Evolutionary conservation across 1,139 yeast species (phyloP).

Genomic region (Scheffersomyces insectosa): DNA sequence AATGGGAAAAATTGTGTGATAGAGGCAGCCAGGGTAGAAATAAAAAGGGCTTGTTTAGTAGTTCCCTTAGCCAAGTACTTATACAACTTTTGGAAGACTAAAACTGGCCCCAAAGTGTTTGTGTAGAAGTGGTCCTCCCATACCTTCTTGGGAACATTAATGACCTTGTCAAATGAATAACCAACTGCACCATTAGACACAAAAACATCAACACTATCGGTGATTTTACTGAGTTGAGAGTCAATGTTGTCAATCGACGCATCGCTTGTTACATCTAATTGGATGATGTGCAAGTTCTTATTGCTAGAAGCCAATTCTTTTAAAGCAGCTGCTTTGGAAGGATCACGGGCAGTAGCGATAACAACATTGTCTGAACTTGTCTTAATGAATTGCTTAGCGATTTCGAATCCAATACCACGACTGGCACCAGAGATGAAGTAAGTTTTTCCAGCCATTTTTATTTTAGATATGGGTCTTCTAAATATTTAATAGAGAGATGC

Average conservation of each 20-base stretch:
- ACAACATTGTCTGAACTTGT: conserved; percentile 19
- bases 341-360: conserved; percentile 17
- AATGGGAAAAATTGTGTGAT: conserved; percentile 6
- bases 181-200: conserved; percentile 3
- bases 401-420: conserved; percentile 31
- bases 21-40: conserved; percentile 5
- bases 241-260: conserved; percentile 22
- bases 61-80: conserved; percentile 3
- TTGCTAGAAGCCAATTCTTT: conserved; percentile 7
- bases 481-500: too few species aligned
- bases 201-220: conserved; percentile 3
- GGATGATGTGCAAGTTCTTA: conserved; percentile 3
- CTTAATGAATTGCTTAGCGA: conserved; percentile 17
- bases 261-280: conserved; percentile 4
- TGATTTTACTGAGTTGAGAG: neutral
- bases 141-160: neutral
- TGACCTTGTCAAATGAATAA: neutral
- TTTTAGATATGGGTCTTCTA: too few species aligned
- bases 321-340: conserved; percentile 12
- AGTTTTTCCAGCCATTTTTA: neutral
- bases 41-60: conserved; percentile 2
- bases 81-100: conserved; percentile 1
- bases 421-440: conserved; percentile 27
- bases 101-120: conserved; percentile 3
- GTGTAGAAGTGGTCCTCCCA: conserved; percentile 1